Conservation (phyloP, 495 filamentous ascomycete species). For the Penicillium coprophilum region DNA sequence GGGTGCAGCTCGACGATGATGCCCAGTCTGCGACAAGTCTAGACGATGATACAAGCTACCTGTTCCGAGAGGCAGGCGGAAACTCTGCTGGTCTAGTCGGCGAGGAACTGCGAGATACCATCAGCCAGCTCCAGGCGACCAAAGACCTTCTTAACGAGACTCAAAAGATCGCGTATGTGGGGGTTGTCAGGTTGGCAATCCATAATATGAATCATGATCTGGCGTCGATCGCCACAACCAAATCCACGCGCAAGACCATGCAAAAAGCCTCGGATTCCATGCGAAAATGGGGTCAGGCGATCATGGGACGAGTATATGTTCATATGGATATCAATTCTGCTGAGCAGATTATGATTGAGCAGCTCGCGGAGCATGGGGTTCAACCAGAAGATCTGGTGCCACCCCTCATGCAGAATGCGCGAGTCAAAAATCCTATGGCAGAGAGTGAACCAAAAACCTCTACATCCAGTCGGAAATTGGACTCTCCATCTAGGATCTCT, state of each 20-base stretch:
- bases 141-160: conserved; percentile 94
- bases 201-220: conserved; percentile 70
- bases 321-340: conserved; percentile 91
- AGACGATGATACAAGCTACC: conserved; percentile 95
- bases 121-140: conserved; percentile 91
- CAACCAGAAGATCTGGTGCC: conserved; percentile 77
- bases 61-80: conserved; percentile 71
- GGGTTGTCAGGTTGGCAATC: conserved; percentile 76
- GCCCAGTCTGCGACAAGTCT: conserved; percentile 89
- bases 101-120: conserved; percentile 77
- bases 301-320: conserved; percentile 88
- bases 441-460: conserved; percentile 35
- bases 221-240: conserved; percentile 52
- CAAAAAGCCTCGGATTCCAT: conserved; percentile 69
- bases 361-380: conserved; percentile 89
- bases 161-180: conserved; percentile 95
- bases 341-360: conserved; percentile 99
- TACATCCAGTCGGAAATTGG: conserved; percentile 30
- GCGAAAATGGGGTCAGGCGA: conserved; percentile 96
- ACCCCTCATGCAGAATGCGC: conserved; percentile 85
- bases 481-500: conserved; percentile 28
- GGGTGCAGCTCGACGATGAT: conserved; percentile 91
- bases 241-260: conserved; percentile 65
- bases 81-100: conserved; percentile 66
- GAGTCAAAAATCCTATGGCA: conserved; percentile 91